Percentiles rank a stretch among this genome's conserved stretches.
Evolutionary conservation across 106 monocot genomes (phyloP).

Genomic region (Acorus calamus): DNA sequence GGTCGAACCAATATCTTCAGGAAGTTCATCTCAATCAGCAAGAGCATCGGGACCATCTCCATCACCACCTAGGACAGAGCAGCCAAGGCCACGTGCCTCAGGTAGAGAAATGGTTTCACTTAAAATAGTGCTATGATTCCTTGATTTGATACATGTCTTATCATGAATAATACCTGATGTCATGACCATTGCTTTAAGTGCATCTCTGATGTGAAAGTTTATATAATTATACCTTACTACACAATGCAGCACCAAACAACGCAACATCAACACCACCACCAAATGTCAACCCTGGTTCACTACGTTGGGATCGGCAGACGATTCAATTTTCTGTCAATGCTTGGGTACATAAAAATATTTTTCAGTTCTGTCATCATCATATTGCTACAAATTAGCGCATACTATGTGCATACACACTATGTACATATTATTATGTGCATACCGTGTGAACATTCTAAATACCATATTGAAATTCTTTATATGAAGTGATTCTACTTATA

Average conservation of each 20-base stretch:
- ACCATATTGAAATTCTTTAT: too few relatives aligned
- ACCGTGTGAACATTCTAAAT: too few relatives aligned
- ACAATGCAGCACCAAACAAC: conserved; percentile 27
- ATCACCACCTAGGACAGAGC: conserved; percentile 28
- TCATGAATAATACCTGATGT: too few relatives aligned
- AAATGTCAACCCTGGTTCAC: conserved; percentile 12
- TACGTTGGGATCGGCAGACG: conserved; percentile 15
- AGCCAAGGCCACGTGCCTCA: conserved; percentile 35
- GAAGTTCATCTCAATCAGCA: conserved; percentile 45
- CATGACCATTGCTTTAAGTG: not conserved
- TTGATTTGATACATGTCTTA: not conserved
- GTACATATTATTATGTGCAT: not conserved
- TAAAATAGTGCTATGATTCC: too few relatives aligned
- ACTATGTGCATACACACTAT: not conserved
- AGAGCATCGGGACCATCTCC: conserved; percentile 31
- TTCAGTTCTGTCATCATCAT: not conserved
- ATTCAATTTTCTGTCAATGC: conserved; percentile 71
- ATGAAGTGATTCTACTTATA: too few relatives aligned
- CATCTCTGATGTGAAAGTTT: too few relatives aligned
- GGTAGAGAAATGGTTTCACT: conserved; percentile 4
- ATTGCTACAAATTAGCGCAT: not conserved
- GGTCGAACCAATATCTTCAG: conserved; percentile 52
- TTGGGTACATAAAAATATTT: conserved; percentile 33
- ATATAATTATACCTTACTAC: too few relatives aligned
- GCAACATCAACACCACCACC: conserved; percentile 26